Evolutionary conservation across 148 eudicot species (phyloP).

Genomic region (Hydrangea macrophylla): DNA sequence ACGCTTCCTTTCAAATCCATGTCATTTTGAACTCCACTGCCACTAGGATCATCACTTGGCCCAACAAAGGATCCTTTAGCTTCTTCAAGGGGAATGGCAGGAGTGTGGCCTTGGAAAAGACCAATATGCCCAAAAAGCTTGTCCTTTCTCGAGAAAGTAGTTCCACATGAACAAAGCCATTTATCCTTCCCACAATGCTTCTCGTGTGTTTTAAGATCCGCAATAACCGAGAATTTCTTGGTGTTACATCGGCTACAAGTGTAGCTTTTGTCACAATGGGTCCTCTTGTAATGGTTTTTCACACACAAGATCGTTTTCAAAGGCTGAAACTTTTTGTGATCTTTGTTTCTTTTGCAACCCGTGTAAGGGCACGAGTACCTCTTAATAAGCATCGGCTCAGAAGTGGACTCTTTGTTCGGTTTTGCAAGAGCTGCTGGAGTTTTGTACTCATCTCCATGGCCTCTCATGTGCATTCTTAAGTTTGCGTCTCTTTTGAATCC

Average conservation of each 20-base stretch:
- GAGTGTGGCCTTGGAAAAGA: conserved; percentile 93
- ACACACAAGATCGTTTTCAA: conserved; percentile 88
- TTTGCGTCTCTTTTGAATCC: conserved; percentile 98
- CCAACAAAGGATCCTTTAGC: conserved; percentile 33
- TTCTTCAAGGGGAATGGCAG: conserved; percentile 82
- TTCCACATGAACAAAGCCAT: conserved; percentile 98
- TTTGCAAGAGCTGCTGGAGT: conserved; percentile 93
- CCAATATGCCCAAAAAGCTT: conserved; percentile 96
- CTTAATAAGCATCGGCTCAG: conserved; percentile 66
- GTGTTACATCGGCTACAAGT: conserved; percentile 86
- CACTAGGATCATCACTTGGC: conserved; percentile 27
- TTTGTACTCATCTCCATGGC: conserved; percentile 93
- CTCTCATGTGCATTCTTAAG: conserved; percentile 96
- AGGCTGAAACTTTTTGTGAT: conserved; percentile 91
- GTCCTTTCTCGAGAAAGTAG: conserved; percentile 93
- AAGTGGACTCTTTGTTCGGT: conserved; percentile 65
- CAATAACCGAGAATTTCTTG: conserved; percentile 89
- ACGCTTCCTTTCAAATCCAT: conserved; percentile 39
- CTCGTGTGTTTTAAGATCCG: conserved; percentile 95
- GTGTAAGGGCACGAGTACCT: conserved; percentile 85
- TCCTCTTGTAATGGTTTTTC: conserved; percentile 92
- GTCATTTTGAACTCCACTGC: conserved; percentile 29
- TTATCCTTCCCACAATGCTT: conserved; percentile 95
- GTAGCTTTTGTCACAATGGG: conserved; percentile 92
- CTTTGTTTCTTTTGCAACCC: conserved; percentile 94